Evolutionary conservation across 768 basidiomycete genomes (phyloP), one percentile per base, ranked within the genome.

Genomic region (Candolleomyces eurysporus): DNA sequence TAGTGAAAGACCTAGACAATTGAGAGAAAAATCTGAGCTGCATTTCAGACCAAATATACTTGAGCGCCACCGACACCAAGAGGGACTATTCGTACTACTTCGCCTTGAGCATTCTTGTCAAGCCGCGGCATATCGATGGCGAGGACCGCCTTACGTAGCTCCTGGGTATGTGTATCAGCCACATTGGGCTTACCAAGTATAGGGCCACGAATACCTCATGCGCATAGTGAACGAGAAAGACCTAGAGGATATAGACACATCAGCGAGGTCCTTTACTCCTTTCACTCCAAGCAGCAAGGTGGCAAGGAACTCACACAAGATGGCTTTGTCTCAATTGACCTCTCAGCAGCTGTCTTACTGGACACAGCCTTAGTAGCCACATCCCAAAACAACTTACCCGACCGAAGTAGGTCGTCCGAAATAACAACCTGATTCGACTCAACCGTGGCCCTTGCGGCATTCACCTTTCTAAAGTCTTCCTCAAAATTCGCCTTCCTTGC

Each of bases 301-400:
- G 13, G 26, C 17, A 22, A 5, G 13, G 48, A 49, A 53, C 59
- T 21, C 19, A 60, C 59, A 48, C 59, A 53, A 14, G 59, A 60
- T 5, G 14, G 22, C 17, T 31, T 49, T 11, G 30, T 26, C 32
- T 30, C 14, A 1, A 5, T 14, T 21, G n/a, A 17, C 6, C 36
- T 6, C 36, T 54, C 26, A 5, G 30, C 19, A 36, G 1, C 26
- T 11, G 36, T 36, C 36, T 11, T 36, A 3, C 11, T 5, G 36
- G 2, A 45, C 59, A 54, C 4, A 26, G 13, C 14, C 43, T 46
- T 26, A 26, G 26, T 49, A 8, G 60, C 60, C n/a, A 22, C 48
- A 13, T 46, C 36, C 60, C 60, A 61, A 36, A 52, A 52, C 30
- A 61, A 42, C n/a, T 36, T 21, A 4, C 54, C 26, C 10, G 60